Evolutionary conservation across 768 basidiomycete genomes (phyloP).

Genomic region (Boletus sensibilis): DNA sequence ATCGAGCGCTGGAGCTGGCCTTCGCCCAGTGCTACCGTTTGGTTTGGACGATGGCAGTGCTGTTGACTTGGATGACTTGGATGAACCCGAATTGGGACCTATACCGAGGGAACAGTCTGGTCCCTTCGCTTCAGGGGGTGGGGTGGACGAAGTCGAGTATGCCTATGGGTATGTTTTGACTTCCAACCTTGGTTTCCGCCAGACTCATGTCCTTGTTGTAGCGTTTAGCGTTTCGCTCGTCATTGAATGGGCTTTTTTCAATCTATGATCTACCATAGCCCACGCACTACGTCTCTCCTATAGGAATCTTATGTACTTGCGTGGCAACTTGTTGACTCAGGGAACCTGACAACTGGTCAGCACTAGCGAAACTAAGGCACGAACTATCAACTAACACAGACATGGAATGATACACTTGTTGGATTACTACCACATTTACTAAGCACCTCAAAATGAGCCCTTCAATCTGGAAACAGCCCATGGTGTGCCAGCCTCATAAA

Average conservation of each 20-base stretch:
- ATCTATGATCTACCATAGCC: neutral
- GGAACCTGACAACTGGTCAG: no score
- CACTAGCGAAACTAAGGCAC: neutral
- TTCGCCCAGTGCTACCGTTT: constrained; percentile 78
- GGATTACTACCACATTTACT: neutral
- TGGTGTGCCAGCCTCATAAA: constrained; percentile 79
- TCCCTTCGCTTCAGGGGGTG: constrained; percentile 75
- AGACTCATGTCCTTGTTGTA: constrained; percentile 15
- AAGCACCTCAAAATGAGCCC: constrained; percentile 40
- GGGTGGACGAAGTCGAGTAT: constrained; percentile 89
- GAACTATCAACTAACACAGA: neutral
- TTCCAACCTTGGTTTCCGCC: neutral
- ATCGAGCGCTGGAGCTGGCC: constrained; percentile 78
- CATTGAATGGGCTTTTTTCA: neutral
- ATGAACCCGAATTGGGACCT: constrained; percentile 69
- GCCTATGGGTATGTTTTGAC: constrained; percentile 67
- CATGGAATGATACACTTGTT: neutral
- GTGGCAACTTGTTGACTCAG: neutral
- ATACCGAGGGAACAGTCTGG: constrained; percentile 71
- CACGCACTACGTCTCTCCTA: neutral
- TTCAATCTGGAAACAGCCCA: constrained; percentile 70
- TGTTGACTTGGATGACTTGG: constrained; percentile 70
- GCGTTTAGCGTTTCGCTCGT: constrained; percentile 17
- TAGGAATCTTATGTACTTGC: neutral
- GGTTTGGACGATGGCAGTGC: constrained; percentile 77